Percentiles rank a stretch among this genome's conserved stretches.
These are phyloP conservation scores for Aspergillus panamensis DNA, from an alignment of 495 filamentous ascomycete genomes.

Conservation along the genomic window DNA sequence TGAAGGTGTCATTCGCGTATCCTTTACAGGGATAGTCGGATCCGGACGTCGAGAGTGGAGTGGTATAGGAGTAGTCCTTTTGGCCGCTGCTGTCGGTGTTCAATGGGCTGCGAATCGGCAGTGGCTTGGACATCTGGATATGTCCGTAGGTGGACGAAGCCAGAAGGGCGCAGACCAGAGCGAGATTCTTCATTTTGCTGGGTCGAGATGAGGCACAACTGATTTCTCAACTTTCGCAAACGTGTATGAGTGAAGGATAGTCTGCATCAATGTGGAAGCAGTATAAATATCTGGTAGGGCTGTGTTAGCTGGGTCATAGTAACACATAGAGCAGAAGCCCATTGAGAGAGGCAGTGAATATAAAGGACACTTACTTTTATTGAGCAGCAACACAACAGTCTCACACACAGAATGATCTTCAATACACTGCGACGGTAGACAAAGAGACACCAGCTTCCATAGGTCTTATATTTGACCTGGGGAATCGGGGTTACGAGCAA, in stretches of 20 bases:
- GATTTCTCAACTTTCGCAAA: not conserved
- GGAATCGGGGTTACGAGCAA: not conserved
- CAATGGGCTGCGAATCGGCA: constrained; percentile 47
- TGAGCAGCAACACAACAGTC: not conserved
- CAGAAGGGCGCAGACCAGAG: constrained; percentile 34
- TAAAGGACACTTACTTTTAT: not conserved
- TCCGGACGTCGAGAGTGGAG: constrained; percentile 41
- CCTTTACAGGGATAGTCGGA: constrained; percentile 53
- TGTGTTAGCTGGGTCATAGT: not conserved
- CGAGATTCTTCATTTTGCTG: constrained; percentile 40
- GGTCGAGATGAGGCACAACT: not conserved
- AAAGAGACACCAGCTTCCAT: not conserved
- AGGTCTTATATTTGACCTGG: not conserved
- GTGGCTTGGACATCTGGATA: constrained; percentile 46
- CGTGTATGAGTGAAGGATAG: not conserved
- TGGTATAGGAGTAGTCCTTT: constrained; percentile 52
- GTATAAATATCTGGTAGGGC: not conserved
- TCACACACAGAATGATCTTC: not conserved
- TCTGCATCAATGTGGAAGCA: not conserved
- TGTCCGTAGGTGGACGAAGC: constrained; percentile 40
- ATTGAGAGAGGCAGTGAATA: not conserved
- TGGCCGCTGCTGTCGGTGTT: constrained; percentile 33
- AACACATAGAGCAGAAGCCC: not conserved
- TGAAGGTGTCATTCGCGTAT: constrained; percentile 45
- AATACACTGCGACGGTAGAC: not conserved